These are phyloP conservation scores for Puccinia polysora DNA, from an alignment of 1,284 basidiomycete genomes.

Conservation along the genomic window DNA sequence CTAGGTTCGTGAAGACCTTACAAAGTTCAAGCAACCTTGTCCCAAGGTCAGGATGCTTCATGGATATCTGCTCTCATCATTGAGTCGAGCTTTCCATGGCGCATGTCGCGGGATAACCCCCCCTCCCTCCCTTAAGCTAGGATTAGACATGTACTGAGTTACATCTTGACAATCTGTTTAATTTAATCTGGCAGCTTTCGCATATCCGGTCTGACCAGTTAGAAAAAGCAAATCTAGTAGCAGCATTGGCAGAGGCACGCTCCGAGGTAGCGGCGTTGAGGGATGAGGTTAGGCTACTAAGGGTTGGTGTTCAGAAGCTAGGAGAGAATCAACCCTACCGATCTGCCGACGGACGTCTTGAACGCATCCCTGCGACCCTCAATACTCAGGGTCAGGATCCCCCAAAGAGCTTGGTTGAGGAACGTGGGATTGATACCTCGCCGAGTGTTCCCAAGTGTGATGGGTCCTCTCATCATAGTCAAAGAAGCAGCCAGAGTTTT, in stretches of 20 bases:
- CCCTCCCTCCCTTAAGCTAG: no score
- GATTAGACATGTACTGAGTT: no score
- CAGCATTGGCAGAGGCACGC: slow-evolving; percentile 20
- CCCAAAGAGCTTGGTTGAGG: no score
- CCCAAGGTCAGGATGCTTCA: no score
- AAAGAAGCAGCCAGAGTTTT: no score
- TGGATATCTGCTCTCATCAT: no score
- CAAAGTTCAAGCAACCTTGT: not conserved
- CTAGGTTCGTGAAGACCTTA: not conserved
- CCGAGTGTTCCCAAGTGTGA: no score
- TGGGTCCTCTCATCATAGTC: no score
- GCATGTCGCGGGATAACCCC: no score
- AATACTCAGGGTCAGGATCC: no score
- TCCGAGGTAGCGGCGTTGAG: slow-evolving; percentile 12
- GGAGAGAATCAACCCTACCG: slow-evolving; percentile 2
- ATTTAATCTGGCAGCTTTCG: slow-evolving; percentile 9
- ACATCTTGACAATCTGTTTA: not conserved
- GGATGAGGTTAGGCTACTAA: slow-evolving; percentile 28
- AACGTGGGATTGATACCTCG: no score
- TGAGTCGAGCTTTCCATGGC: no score
- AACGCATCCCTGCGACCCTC: not conserved
- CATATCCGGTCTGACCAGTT: slow-evolving; percentile 39
- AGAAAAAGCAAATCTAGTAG: slow-evolving; percentile 30
- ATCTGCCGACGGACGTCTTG: slow-evolving; percentile 22
- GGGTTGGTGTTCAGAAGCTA: slow-evolving; percentile 25